Percentiles rank a stretch among this genome's conserved stretches.
phyloP scores from a whole-genome alignment of 306 rosid species.

The Trifolium fragiferum region DNA sequence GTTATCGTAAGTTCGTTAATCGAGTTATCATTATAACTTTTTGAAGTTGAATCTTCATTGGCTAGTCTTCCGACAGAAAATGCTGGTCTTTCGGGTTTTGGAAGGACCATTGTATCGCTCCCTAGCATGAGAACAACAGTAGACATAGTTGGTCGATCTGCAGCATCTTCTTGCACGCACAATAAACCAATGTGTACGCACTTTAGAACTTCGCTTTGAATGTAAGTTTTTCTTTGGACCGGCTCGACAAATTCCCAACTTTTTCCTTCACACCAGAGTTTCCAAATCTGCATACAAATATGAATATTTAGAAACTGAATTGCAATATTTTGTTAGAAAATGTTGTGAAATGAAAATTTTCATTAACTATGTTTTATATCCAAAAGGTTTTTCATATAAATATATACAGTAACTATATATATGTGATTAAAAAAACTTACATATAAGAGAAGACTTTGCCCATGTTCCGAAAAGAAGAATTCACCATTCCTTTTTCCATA shows the following conservation, averaged over 20 bases:
- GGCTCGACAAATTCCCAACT: neutral
- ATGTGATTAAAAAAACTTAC: slow-evolving; percentile 16
- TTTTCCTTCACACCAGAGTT: neutral
- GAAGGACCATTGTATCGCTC: neutral
- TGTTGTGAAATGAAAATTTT: neutral
- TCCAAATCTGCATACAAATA: neutral
- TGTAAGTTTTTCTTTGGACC: neutral
- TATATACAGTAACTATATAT: too few species aligned
- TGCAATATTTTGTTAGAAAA: neutral
- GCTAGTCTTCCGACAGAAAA: neutral
- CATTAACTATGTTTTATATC: neutral
- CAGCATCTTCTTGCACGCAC: neutral
- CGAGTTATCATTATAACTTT: slow-evolving; percentile 34
- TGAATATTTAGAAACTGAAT: neutral
- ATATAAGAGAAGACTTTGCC: slow-evolving; percentile 31
- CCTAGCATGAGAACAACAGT: neutral
- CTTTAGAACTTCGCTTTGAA: neutral
- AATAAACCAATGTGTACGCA: neutral
- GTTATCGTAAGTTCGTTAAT: slow-evolving; percentile 25
- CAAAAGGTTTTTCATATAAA: too few species aligned
- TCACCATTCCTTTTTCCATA: slow-evolving; percentile 3
- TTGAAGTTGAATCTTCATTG: neutral
- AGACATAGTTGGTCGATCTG: neutral
- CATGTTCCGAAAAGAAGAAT: neutral
- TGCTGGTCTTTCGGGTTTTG: neutral